Evolutionary conservation across 2,329 filamentous ascomycete genomes (phyloP), one percentile per base, ranked within the genome.

Genomic region (Xylaria sp.): DNA sequence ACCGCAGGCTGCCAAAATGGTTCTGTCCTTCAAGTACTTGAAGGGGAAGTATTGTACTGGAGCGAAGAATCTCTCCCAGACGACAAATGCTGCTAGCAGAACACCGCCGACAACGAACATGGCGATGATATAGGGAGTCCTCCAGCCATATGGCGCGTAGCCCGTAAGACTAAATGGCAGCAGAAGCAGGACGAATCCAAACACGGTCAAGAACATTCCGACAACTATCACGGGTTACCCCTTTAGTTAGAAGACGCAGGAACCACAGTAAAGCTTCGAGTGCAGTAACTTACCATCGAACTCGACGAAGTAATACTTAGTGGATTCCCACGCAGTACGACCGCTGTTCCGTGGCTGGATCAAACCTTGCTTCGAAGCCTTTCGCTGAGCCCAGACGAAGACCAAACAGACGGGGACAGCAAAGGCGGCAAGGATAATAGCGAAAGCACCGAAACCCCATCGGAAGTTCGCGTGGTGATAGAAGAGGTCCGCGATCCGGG

Each of bases 371-470:
- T 77, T 79, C 61, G 80, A 78, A 19, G 84, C 84, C 72, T 82
- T 87, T 28, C 78, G 76, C 71, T 79, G 73, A 45, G 72, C 72
- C 50, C 73, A 53, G 33, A 76, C 64, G 50, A 81, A 74, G 51
- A 79, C 68, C n/a, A 70, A 46, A 17, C 73, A 67, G 7, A 78
- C 71, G 2, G 79, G 80, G 4, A 77, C 58, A 33, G 74, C 74
- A 57, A 79, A 83, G 12, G 82, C 79, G 4, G 86, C 82, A 15
- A 87, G 71, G 60, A 90, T 84, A 70, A 91, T 87, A 57, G 82
- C 79, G 74, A 88, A 91, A 57, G 83, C 82, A 19, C 87, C 88
- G 69, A 88, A 90, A 0, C 78, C 79, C 80, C 80, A 82, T 21
- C 78, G 74, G 68, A 78, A 80, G 68, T 77, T 76, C 57, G 73